Conservation (phyloP, 2,329 filamentous ascomycete species). For the Juglanconis oblonga region DNA sequence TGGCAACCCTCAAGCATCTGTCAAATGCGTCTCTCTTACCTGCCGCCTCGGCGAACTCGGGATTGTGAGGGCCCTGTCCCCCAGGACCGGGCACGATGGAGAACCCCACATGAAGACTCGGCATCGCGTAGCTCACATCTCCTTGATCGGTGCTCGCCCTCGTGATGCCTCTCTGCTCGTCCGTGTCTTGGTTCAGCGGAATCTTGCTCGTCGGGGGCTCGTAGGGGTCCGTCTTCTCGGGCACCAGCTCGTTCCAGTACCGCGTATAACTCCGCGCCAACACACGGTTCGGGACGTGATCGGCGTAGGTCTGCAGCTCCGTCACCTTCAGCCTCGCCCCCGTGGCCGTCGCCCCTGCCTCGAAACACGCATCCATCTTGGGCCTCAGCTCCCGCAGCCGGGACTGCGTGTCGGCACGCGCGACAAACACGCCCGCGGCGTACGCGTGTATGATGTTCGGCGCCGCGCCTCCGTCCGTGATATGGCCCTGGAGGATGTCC, state of each 20-base stretch:
- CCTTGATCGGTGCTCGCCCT: constrained; percentile 59
- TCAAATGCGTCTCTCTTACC: constrained; percentile 46
- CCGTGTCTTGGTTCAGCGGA: constrained; percentile 33
- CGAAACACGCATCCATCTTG: constrained; percentile 41
- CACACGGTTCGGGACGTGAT: constrained; percentile 53
- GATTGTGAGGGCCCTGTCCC: constrained; percentile 48
- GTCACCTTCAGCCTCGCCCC: constrained; percentile 47
- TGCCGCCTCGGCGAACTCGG: constrained; percentile 48
- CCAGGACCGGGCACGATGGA: constrained; percentile 43
- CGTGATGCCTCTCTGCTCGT: constrained; percentile 39
- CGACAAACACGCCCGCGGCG: constrained; percentile 41
- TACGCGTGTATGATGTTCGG: constrained; percentile 56
- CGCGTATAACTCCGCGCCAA: constrained; percentile 43
- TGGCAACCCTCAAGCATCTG: constrained; percentile 43
- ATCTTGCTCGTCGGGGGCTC: constrained; percentile 14
- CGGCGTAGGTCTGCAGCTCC: constrained; percentile 42
- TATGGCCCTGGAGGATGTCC: constrained; percentile 48
- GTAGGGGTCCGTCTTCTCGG: constrained; percentile 21
- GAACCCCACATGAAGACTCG: constrained; percentile 51
- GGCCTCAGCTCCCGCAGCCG: constrained; percentile 37
- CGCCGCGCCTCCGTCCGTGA: constrained; percentile 49
- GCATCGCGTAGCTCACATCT: constrained; percentile 55
- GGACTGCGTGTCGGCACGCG: constrained; percentile 40
- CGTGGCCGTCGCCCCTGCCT: constrained; percentile 37
- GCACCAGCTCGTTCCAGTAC: constrained; percentile 41